Conservation (phyloP, 257 asterid genomes). For the Scutellaria galericulata region DNA sequence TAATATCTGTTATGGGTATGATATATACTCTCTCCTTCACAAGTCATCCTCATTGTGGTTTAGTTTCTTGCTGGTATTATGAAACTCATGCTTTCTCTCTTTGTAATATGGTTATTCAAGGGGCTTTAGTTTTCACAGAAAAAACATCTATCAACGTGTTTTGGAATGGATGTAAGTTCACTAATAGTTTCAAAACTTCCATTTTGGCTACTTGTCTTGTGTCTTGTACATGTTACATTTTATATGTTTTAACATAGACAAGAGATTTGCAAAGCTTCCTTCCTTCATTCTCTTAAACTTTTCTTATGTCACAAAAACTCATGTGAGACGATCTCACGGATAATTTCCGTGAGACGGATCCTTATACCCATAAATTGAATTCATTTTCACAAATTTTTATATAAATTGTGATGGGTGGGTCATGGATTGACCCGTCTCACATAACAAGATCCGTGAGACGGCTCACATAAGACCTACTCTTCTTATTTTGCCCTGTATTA, state of each 20-base stretch:
- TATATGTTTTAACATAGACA: neutral
- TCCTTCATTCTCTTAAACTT: neutral
- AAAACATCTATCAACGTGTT: neutral
- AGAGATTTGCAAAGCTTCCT: neutral
- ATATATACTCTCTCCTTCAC: neutral
- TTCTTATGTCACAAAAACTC: too few species aligned
- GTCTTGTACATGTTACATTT: neutral
- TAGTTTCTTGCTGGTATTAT: constrained; percentile 25
- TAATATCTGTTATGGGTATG: constrained; percentile 23
- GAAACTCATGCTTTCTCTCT: constrained; percentile 30
- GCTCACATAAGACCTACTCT: too few species aligned
- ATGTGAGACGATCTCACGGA: too few species aligned
- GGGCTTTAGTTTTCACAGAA: constrained; percentile 12
- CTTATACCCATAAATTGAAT: too few species aligned
- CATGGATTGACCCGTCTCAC: too few species aligned
- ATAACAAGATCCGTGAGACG: too few species aligned
- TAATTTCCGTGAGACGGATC: too few species aligned
- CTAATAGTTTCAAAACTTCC: constrained; percentile 10
- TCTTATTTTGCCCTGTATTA: too few species aligned
- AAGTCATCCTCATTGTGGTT: neutral
- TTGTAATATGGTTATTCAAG: constrained; percentile 40
- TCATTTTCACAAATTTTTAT: too few species aligned
- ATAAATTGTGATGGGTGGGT: too few species aligned
- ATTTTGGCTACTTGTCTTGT: constrained; percentile 8
- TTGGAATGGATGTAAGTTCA: neutral